Percentiles rank a stretch among this genome's conserved stretches.
Conservation (phyloP, 2,329 filamentous ascomycete species). For the Paecilomyces sp. region DNA sequence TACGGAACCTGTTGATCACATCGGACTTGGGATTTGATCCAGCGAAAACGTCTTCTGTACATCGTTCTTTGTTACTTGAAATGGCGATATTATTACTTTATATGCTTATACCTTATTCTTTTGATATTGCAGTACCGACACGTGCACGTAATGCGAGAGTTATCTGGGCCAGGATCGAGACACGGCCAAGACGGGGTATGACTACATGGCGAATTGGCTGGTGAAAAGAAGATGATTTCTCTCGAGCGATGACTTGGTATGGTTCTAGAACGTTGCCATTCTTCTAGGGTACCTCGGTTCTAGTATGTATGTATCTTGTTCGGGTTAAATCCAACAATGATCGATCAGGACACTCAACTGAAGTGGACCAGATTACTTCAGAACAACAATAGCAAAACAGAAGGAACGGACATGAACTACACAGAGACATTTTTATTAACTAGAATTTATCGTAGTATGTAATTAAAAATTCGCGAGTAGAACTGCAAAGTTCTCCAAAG, state of each 20-base stretch:
- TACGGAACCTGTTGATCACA: background rate
- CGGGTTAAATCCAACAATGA: no score
- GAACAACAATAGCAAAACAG: no score
- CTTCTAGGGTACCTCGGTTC: no score
- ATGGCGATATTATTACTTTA: background rate
- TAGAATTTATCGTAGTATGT: no score
- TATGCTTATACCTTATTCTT: background rate
- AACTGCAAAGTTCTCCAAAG: no score
- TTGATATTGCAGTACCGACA: constrained; percentile 1
- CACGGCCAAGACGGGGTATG: constrained; percentile 10
- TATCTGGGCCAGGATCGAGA: constrained; percentile 14
- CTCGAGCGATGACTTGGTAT: background rate
- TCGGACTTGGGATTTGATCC: background rate
- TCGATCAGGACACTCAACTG: no score
- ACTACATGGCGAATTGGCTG: constrained; percentile 11
- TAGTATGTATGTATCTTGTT: no score
- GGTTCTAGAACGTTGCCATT: background rate
- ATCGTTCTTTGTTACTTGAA: background rate
- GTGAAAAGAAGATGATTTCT: constrained; percentile 4
- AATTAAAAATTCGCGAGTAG: no score
- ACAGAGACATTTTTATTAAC: no score
- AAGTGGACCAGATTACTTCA: no score
- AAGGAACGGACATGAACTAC: no score
- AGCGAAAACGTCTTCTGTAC: background rate
- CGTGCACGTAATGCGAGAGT: constrained; percentile 13